phyloP scores from a whole-genome alignment of 495 filamentous ascomycete genomes.

The Cercophora newfieldiana region DNA sequence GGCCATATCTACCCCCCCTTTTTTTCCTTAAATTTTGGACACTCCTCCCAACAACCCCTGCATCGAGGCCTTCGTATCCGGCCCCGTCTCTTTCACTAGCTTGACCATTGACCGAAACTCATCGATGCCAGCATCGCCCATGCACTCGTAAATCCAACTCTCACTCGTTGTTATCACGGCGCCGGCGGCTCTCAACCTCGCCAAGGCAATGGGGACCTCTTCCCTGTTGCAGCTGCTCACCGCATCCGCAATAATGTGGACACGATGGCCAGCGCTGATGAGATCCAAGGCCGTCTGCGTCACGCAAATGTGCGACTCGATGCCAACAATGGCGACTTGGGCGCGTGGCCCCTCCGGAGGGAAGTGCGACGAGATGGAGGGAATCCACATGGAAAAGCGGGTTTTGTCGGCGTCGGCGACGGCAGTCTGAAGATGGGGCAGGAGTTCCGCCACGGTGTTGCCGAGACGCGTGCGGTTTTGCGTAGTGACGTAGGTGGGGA shows the following conservation, averaged over 20 bases:
- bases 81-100: slow-evolving; percentile 75
- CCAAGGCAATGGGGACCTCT: slow-evolving; percentile 79
- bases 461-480: slow-evolving; percentile 77
- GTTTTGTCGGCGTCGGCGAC: slow-evolving; percentile 73
- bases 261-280: slow-evolving; percentile 68
- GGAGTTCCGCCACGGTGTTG: slow-evolving; percentile 70
- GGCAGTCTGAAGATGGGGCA: slow-evolving; percentile 33
- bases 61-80: slow-evolving; percentile 64
- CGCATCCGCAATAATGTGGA: slow-evolving; percentile 90
- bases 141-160: slow-evolving; percentile 86
- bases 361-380: slow-evolving; percentile 49
- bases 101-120: slow-evolving; percentile 73
- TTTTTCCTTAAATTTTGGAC: slow-evolving; percentile 50
- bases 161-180: slow-evolving; percentile 85
- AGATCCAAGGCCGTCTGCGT: slow-evolving; percentile 89
- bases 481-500: slow-evolving; percentile 83
- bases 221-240: slow-evolving; percentile 81
- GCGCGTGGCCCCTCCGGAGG: slow-evolving; percentile 22
- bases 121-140: slow-evolving; percentile 78
- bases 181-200: slow-evolving; percentile 70
- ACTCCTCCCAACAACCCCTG: slow-evolving; percentile 60
- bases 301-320: slow-evolving; percentile 93
- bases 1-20: neutral
- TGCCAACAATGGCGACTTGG: slow-evolving; percentile 71
- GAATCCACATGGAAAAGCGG: slow-evolving; percentile 78